A percentile compares a stretch with the other conserved stretches of the same genome.
Evolutionary conservation across 495 filamentous ascomycete species (phyloP).

Genomic region (Bacidia gigantensis): DNA sequence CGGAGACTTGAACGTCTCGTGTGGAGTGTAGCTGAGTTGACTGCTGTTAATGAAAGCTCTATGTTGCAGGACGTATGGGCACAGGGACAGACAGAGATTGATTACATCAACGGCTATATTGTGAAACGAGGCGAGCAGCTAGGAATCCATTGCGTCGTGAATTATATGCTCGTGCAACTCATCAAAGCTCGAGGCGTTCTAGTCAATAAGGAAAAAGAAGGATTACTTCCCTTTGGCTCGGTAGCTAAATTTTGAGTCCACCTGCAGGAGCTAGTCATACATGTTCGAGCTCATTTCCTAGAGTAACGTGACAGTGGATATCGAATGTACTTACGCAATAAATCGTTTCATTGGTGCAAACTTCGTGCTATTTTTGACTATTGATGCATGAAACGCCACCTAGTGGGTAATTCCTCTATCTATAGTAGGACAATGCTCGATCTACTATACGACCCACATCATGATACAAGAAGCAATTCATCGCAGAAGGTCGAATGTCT

Average conservation of each 20-base stretch:
- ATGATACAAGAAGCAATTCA: too few relatives aligned
- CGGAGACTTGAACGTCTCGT: conserved; percentile 43
- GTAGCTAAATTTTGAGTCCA: not conserved
- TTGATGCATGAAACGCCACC: too few relatives aligned
- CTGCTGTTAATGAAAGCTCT: conserved; percentile 52
- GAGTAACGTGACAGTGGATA: too few relatives aligned
- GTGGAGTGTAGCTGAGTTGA: conserved; percentile 44
- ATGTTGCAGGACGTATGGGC: conserved; percentile 67
- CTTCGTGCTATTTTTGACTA: too few relatives aligned
- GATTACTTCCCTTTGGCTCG: conserved; percentile 6
- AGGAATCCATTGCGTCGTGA: conserved; percentile 48
- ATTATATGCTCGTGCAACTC: conserved; percentile 52
- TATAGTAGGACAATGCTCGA: too few relatives aligned
- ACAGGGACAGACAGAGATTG: conserved; percentile 57
- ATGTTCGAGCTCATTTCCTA: too few relatives aligned
- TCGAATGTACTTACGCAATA: too few relatives aligned
- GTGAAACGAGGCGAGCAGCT: conserved; percentile 54
- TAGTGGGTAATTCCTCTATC: too few relatives aligned
- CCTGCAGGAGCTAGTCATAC: too few relatives aligned
- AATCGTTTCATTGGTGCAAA: too few relatives aligned
- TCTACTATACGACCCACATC: too few relatives aligned
- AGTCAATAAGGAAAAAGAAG: conserved; percentile 3
- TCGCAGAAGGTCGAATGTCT: not conserved
- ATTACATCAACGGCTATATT: conserved; percentile 77
- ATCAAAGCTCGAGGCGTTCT: conserved; percentile 30